These are phyloP conservation scores for Amorphotheca resinae DNA, from an alignment of 495 filamentous ascomycete genomes.

Conservation along the genomic window DNA sequence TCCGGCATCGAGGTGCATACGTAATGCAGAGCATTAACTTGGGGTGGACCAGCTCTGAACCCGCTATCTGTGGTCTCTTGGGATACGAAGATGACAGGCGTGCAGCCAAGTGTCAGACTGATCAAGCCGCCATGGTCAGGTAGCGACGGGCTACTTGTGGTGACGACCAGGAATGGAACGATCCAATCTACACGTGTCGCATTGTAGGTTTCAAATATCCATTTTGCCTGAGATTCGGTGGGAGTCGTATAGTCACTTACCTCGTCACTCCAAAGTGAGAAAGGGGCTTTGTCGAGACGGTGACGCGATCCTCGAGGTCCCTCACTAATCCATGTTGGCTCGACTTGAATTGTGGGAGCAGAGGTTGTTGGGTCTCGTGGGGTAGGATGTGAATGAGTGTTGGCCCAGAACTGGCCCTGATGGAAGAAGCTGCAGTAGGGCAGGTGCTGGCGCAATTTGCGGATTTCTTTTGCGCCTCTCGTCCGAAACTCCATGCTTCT, in stretches of 20 bases:
- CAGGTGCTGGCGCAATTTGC: not conserved
- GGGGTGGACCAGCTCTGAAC: not conserved
- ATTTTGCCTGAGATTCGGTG: not conserved
- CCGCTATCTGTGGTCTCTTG: not conserved
- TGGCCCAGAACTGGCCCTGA: not conserved
- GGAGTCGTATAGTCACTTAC: not conserved
- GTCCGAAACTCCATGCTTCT: too few species aligned
- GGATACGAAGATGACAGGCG: not conserved
- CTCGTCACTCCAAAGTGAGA: not conserved
- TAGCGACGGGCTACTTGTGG: not conserved
- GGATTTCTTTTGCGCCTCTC: not conserved
- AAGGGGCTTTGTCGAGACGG: not conserved
- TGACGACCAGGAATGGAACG: not conserved
- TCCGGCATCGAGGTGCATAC: not conserved
- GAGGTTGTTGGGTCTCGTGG: not conserved
- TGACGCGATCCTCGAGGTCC: not conserved
- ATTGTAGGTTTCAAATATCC: not conserved
- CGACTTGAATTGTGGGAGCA: not conserved
- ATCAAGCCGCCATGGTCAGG: not conserved
- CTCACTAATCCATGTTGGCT: not conserved
- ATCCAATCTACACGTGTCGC: not conserved
- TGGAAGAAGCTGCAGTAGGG: not conserved
- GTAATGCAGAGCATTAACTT: not conserved
- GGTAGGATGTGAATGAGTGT: not conserved
- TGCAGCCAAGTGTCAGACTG: not conserved